A percentile compares a stretch with the other conserved stretches of the same genome.
Evolutionary conservation across 148 eudicot species (phyloP).

Genomic region (Camellia japonica): DNA sequence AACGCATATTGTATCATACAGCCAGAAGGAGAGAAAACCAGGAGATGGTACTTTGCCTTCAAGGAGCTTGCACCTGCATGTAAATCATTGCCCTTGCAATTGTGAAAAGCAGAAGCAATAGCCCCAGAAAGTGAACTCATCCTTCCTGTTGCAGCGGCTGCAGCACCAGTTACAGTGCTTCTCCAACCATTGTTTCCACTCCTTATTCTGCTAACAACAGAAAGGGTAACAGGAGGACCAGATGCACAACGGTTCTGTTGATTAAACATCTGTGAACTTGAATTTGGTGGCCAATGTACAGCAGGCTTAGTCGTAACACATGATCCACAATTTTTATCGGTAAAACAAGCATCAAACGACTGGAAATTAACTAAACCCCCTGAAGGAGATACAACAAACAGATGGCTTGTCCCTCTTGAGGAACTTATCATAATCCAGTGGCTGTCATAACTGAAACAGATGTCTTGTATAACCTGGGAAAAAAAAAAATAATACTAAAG

Average conservation of each 20-base stretch:
- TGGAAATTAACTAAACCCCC: too few species aligned
- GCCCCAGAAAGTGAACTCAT: slow-evolving; percentile 5
- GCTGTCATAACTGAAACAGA: too few species aligned
- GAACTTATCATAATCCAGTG: too few species aligned
- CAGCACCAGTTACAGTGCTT: slow-evolving; percentile 58
- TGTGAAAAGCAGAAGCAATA: slow-evolving; percentile 63
- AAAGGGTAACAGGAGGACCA: slow-evolving; percentile 60
- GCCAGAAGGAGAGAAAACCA: too few species aligned
- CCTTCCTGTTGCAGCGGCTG: slow-evolving; percentile 67
- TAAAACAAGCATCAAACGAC: too few species aligned
- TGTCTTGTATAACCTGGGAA: too few species aligned
- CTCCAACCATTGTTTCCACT: slow-evolving; percentile 69
- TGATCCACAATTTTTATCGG: too few species aligned
- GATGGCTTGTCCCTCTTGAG: too few species aligned
- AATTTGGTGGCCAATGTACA: slow-evolving; percentile 33
- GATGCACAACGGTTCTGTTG: slow-evolving; percentile 31
- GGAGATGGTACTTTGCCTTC: too few species aligned
- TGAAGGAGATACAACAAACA: too few species aligned
- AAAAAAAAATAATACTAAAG: background rate
- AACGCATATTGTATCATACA: too few species aligned
- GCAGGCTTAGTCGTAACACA: slow-evolving; percentile 13
- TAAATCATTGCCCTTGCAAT: slow-evolving; percentile 38
- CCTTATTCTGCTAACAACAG: slow-evolving; percentile 67
- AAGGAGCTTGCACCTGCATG: too few species aligned
- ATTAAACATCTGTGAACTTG: slow-evolving; percentile 31